Percentiles rank a stretch among this genome's conserved stretches.
These are phyloP conservation scores for Stevia rebaudiana DNA, from an alignment of 140 eudicot species.

Conservation along the genomic window DNA sequence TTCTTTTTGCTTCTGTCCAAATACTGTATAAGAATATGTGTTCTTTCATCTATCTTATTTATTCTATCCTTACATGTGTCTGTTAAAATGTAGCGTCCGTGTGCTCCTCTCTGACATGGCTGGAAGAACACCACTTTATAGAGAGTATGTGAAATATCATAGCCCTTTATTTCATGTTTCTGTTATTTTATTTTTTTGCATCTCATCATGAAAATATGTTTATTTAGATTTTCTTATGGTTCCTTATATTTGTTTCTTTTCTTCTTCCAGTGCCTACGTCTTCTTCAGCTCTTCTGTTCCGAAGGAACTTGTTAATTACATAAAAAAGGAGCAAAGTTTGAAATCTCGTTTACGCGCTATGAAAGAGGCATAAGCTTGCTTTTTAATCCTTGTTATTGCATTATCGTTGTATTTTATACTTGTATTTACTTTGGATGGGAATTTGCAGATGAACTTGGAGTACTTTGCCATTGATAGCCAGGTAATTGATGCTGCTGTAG, in stretches of 20 bases:
- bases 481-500: slow-evolving; percentile 39
- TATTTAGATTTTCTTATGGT: slow-evolving; percentile 6
- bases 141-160: slow-evolving; percentile 51
- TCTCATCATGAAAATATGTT: not conserved
- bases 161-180: not conserved
- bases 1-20: not conserved
- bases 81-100: slow-evolving; percentile 62
- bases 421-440: slow-evolving; percentile 24
- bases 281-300: slow-evolving; percentile 89
- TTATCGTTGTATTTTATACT: not conserved
- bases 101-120: slow-evolving; percentile 82
- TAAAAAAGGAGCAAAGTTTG: slow-evolving; percentile 67
- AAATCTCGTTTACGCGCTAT: slow-evolving; percentile 84
- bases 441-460: slow-evolving; percentile 96
- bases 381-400: slow-evolving; percentile 10
- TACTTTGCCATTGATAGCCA: slow-evolving; percentile 92
- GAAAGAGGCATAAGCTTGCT: slow-evolving; percentile 63
- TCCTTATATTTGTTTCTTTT: slow-evolving; percentile 21
- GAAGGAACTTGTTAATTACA: slow-evolving; percentile 62
- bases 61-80: slow-evolving; percentile 19
- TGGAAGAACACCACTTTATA: slow-evolving; percentile 82
- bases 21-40: not conserved
- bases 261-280: slow-evolving; percentile 70
- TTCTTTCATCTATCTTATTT: not conserved
- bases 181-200: not conserved